A percentile compares a stretch with the other conserved stretches of the same genome.
Evolutionary conservation across 2,329 filamentous ascomycete genomes (phyloP).

Genomic region (Tolypocladium cylindrosporum): DNA sequence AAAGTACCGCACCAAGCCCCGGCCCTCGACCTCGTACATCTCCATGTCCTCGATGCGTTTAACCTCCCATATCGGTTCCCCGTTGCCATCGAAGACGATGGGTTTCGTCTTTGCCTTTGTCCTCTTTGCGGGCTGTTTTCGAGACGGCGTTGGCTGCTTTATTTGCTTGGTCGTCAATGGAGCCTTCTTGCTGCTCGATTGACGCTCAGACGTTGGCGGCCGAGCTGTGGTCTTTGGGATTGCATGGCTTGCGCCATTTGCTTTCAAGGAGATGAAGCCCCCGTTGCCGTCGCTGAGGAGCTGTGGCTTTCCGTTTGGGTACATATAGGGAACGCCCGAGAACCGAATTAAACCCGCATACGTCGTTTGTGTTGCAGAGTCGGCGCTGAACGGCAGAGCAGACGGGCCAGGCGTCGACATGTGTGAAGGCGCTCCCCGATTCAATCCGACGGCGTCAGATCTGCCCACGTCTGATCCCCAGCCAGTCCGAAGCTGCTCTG

Average conservation of each 20-base stretch:
- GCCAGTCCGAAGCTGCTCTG: background rate
- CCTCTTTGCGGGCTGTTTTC: background rate
- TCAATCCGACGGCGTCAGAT: background rate
- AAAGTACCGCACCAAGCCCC: slow-evolving; percentile 31
- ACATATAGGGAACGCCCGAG: background rate
- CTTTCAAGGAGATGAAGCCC: background rate
- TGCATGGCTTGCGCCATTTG: background rate
- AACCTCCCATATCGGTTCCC: slow-evolving; percentile 29
- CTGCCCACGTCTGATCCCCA: background rate
- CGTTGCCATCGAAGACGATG: slow-evolving; percentile 1
- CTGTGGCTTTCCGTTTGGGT: background rate
- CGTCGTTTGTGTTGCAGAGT: background rate
- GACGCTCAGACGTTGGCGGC: background rate
- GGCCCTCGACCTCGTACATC: slow-evolving; percentile 24
- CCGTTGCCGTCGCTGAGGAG: background rate
- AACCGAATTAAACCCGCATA: background rate
- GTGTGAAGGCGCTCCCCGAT: background rate
- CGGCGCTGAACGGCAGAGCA: background rate
- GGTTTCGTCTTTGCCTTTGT: background rate
- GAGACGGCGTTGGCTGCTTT: background rate
- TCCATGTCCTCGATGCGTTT: slow-evolving; percentile 32
- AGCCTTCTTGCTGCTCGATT: background rate
- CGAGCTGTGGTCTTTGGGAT: background rate
- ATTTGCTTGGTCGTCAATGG: background rate
- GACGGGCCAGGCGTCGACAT: background rate